Conservation (phyloP, 805 yeast genomes). For the Crinitomyces ghanaensis region DNA sequence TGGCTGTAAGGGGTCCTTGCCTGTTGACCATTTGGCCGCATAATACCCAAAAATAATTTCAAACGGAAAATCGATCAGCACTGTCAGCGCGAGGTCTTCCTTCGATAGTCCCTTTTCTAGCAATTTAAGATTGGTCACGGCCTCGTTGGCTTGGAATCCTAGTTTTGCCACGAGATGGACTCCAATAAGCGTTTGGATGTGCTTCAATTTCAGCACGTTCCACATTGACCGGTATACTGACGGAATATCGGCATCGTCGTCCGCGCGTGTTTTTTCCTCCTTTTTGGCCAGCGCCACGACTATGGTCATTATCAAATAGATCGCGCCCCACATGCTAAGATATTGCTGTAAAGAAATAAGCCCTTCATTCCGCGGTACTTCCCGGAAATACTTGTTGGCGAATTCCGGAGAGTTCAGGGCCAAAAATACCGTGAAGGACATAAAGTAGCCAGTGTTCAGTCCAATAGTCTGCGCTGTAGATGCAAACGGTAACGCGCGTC, state of each 20-base stretch:
- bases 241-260: slow-evolving; percentile 24
- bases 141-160: slow-evolving; percentile 93
- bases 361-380: slow-evolving; percentile 49
- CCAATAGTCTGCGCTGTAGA: slow-evolving; percentile 98
- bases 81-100: slow-evolving; percentile 89
- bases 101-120: slow-evolving; percentile 85
- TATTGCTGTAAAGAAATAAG: slow-evolving; percentile 64
- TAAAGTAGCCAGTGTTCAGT: slow-evolving; percentile 82
- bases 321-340: slow-evolving; percentile 64
- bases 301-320: slow-evolving; percentile 57
- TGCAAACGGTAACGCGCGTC: slow-evolving; percentile 74
- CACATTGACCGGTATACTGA: slow-evolving; percentile 27
- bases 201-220: slow-evolving; percentile 36
- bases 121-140: slow-evolving; percentile 84
- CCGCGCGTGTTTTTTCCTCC: slow-evolving; percentile 49
- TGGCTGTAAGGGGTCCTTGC: slow-evolving; percentile 56
- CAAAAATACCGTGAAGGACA: slow-evolving; percentile 81
- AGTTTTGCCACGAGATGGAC: slow-evolving; percentile 74
- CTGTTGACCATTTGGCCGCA: slow-evolving; percentile 90
- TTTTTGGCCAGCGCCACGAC: slow-evolving; percentile 47
- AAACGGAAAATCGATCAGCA: slow-evolving; percentile 88
- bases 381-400: slow-evolving; percentile 72
- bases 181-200: slow-evolving; percentile 61
- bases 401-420: slow-evolving; percentile 89
- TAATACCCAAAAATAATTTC: slow-evolving; percentile 92